Evolutionary conservation across 2,329 filamentous ascomycete species (phyloP), one percentile per base, ranked within the genome.

Genomic region (Byssochlamys sp.): DNA sequence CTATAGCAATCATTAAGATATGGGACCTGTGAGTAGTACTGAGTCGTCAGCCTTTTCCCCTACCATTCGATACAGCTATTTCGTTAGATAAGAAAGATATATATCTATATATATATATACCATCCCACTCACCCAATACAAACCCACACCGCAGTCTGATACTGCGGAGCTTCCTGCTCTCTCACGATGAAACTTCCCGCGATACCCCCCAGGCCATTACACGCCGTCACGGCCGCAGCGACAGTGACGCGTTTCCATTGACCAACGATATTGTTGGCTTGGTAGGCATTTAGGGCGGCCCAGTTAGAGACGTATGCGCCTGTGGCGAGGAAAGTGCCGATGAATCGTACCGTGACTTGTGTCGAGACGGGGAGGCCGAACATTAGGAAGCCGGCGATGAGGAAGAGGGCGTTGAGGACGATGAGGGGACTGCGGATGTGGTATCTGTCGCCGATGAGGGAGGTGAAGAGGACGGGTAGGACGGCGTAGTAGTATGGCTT

Each of bases 301-400:
- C 85, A 88, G 61, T 88, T 88, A 3, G 81, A 83, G 3, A 88
- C 79, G 61, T 87, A 88, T 0, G 85, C 84, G 0, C 85, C 85
- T 0, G 85, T 88, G 0, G 84, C 84, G 1, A 88, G 76, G 67
- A 81, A 87, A 0, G 83, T 84, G 7, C 85, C 85, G 29, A 85
- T 73, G 61, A 87, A 87, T 53, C 85, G 80, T 2, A 84, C 82
- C 0, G 82, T 76, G 55, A 85, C 80, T 57, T 85, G 78, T 12
- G 75, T 71, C 3, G 70, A 73, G 27, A 65, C 58, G 0, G 80
- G 74, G 65, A 87, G 84, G 1, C 85, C 85, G 3, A 88, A 76
- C 80, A 88, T 84, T 61, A 80, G 76, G 68, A 88, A 87, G 2
- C 85, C 85, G 0, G 77, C 73, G 58, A 88, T 82, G 5, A 88